phyloP scores from a whole-genome alignment of 371 early-diverging fungal genomes.

The Actinomortierella ambigua region DNA sequence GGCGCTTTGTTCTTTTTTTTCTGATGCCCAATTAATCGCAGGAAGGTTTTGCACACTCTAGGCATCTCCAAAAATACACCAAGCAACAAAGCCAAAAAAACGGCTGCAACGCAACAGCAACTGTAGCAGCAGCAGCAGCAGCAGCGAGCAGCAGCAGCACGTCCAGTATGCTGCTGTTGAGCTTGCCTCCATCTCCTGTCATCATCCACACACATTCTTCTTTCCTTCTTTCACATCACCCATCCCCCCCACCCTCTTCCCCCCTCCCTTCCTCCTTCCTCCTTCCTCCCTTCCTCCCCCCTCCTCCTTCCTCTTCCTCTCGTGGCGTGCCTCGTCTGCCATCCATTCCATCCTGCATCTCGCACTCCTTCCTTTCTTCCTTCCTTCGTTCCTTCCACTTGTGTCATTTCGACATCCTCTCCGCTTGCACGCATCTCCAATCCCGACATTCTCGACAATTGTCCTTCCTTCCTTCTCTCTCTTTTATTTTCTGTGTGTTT shows the following conservation, averaged over 20 bases:
- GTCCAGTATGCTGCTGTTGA: too few species aligned
- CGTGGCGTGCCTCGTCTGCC: conserved; percentile 10
- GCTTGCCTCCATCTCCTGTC: background rate
- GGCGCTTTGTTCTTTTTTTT: too few species aligned
- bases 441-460: conserved; percentile 4
- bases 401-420: background rate
- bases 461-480: background rate
- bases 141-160: too few species aligned
- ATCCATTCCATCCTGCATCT: conserved; percentile 13
- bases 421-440: conserved; percentile 6
- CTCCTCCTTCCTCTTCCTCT: background rate
- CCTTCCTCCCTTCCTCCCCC: background rate
- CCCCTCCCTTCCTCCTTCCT: background rate
- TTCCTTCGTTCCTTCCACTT: too few species aligned
- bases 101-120: too few species aligned
- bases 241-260: background rate
- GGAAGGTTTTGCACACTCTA: too few species aligned
- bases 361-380: conserved; percentile 2
- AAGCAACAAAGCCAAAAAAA: too few species aligned
- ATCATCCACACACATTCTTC: background rate
- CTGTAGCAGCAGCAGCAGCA: too few species aligned
- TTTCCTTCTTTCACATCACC: background rate
- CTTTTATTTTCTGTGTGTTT: background rate
- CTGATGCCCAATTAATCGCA: too few species aligned
- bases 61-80: too few species aligned